phyloP scores from a whole-genome alignment of 2,329 filamentous ascomycete species.

The Cryphonectria japonica region DNA sequence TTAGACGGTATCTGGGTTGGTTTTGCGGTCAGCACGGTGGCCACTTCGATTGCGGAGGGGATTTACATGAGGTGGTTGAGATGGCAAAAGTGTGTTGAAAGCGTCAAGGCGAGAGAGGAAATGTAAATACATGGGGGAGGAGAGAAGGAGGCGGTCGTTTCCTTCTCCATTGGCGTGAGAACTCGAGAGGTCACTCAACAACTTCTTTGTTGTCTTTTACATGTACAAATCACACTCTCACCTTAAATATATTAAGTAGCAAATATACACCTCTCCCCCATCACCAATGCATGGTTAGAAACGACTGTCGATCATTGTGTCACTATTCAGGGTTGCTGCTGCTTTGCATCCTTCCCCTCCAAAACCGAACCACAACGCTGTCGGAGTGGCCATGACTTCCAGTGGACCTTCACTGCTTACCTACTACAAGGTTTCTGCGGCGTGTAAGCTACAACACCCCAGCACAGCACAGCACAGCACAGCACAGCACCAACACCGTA shows the following conservation, averaged over 20 bases:
- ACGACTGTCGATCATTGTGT: too few species aligned
- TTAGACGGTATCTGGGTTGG: slow-evolving; percentile 44
- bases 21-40: slow-evolving; percentile 39
- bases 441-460: too few species aligned
- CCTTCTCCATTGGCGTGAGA: neutral
- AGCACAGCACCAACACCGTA: too few species aligned
- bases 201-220: neutral
- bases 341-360: too few species aligned
- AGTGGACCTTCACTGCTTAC: too few species aligned
- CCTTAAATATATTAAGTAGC: neutral
- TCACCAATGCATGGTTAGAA: neutral
- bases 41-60: slow-evolving; percentile 39
- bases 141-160: neutral
- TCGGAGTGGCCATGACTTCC: too few species aligned
- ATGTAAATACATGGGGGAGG: neutral
- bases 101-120: slow-evolving; percentile 26
- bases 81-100: slow-evolving; percentile 27
- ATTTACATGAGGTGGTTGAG: slow-evolving; percentile 37
- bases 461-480: too few species aligned
- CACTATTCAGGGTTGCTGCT: too few species aligned
- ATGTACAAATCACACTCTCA: neutral
- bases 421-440: too few species aligned
- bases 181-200: neutral
- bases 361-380: too few species aligned
- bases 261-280: neutral